Evolutionary conservation across 2,329 filamentous ascomycete genomes (phyloP).

Genomic region (Lecanicillium sp.): DNA sequence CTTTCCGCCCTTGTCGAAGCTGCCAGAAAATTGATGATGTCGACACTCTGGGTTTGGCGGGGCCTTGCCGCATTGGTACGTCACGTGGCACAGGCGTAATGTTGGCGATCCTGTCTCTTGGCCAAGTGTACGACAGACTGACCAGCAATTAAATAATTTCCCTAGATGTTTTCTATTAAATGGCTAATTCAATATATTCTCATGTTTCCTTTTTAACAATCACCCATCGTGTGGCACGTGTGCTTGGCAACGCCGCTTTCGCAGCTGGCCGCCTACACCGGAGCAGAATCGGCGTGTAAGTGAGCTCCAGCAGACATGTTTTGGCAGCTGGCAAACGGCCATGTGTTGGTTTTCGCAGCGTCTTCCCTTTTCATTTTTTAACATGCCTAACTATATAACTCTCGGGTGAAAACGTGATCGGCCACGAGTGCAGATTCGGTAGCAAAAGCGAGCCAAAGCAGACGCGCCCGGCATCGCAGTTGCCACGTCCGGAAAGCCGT

Average conservation of each 20-base stretch:
- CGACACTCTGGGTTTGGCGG: neutral
- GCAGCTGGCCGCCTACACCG: neutral
- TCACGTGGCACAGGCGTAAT: constrained; percentile 1
- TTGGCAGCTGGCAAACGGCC: constrained; percentile 7
- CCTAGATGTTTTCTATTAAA: too few species aligned
- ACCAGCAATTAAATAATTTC: neutral
- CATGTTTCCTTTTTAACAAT: too few species aligned
- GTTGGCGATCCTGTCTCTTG: neutral
- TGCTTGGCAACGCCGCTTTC: too few species aligned
- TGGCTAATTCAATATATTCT: neutral
- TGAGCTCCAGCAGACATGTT: neutral
- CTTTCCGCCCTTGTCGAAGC: constrained; percentile 5
- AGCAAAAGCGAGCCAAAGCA: neutral
- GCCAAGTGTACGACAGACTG: too few species aligned
- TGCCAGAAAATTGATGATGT: constrained; percentile 13
- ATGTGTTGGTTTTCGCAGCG: constrained; percentile 3
- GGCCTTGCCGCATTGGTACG: constrained; percentile 3
- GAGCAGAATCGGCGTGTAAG: constrained; percentile 4
- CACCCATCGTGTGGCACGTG: too few species aligned
- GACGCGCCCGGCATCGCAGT: neutral
- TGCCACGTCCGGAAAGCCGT: neutral
- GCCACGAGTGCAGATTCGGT: neutral
- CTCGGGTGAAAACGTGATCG: neutral
- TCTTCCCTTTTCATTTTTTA: neutral
- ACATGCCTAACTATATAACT: neutral